phyloP scores from a whole-genome alignment of 2,329 filamentous ascomycete species.

The Orbilia ellipsospora region DNA sequence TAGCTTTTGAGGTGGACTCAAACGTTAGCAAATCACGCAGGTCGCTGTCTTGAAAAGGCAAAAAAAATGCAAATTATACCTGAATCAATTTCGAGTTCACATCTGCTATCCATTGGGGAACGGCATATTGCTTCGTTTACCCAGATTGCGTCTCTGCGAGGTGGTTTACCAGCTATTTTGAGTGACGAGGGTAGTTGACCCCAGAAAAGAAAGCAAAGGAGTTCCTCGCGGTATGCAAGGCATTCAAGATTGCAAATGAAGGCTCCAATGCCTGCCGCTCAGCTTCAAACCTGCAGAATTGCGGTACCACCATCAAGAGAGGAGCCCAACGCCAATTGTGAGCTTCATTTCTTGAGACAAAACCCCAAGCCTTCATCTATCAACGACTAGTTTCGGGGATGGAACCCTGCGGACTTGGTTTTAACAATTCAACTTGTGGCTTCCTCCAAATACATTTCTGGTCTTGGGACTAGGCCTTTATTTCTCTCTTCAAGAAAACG shows the following conservation, averaged over 20 bases:
- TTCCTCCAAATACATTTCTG: no score
- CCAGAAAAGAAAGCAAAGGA: slow-evolving; percentile 55
- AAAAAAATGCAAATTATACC: slow-evolving; percentile 28
- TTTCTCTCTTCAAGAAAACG: no score
- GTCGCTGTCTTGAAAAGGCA: no score
- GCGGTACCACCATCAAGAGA: slow-evolving; percentile 12
- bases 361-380: neutral
- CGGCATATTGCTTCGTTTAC: slow-evolving; percentile 47
- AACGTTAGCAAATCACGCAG: slow-evolving; percentile 23
- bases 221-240: slow-evolving; percentile 48
- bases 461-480: no score
- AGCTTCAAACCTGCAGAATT: slow-evolving; percentile 7
- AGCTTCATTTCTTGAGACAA: slow-evolving; percentile 16
- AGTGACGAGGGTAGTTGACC: slow-evolving; percentile 44
- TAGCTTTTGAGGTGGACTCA: neutral
- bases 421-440: no score
- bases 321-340: slow-evolving; percentile 17
- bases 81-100: slow-evolving; percentile 26
- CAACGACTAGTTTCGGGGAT: no score
- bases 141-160: slow-evolving; percentile 39
- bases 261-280: slow-evolving; percentile 23
- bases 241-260: slow-evolving; percentile 27
- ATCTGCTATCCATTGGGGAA: slow-evolving; percentile 33
- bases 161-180: slow-evolving; percentile 45
- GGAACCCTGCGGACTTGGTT: no score